phyloP scores from a whole-genome alignment of 2,329 filamentous ascomycete species.

The Cercospora sp. region DNA sequence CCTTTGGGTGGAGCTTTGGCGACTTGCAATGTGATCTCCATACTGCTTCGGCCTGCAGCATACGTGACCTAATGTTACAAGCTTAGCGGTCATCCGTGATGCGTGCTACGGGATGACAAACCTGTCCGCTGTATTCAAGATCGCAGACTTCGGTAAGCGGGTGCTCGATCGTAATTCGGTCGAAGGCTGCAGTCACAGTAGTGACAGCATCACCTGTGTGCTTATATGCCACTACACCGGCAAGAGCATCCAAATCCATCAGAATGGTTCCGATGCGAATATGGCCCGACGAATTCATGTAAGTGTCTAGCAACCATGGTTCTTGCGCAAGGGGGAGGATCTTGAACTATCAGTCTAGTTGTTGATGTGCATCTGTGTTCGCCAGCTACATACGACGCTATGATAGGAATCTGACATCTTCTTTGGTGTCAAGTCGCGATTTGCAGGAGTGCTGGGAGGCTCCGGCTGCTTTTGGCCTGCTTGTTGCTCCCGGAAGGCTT shows the following conservation, averaged over 20 bases:
- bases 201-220: slow-evolving; percentile 65
- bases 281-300: slow-evolving; percentile 73
- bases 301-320: slow-evolving; percentile 74
- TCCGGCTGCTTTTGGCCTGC: slow-evolving; percentile 37
- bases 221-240: slow-evolving; percentile 74
- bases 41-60: slow-evolving; percentile 69
- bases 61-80: slow-evolving; percentile 56
- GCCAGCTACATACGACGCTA: slow-evolving; percentile 55
- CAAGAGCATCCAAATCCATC: slow-evolving; percentile 78
- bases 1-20: slow-evolving; percentile 64
- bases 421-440: slow-evolving; percentile 63
- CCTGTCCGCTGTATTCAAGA: slow-evolving; percentile 66
- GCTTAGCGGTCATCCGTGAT: background rate
- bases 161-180: slow-evolving; percentile 66
- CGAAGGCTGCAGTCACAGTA: slow-evolving; percentile 64
- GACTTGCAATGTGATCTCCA: slow-evolving; percentile 73
- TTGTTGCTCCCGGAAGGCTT: slow-evolving; percentile 60
- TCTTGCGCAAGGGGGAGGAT: slow-evolving; percentile 69
- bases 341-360: slow-evolving; percentile 44
- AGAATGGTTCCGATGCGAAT: slow-evolving; percentile 72
- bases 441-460: slow-evolving; percentile 40
- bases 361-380: slow-evolving; percentile 9
- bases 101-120: background rate
- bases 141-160: slow-evolving; percentile 76
- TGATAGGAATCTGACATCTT: slow-evolving; percentile 72